Evolutionary conservation across 768 basidiomycete species (phyloP).

Genomic region (Tephrocybe sp.): DNA sequence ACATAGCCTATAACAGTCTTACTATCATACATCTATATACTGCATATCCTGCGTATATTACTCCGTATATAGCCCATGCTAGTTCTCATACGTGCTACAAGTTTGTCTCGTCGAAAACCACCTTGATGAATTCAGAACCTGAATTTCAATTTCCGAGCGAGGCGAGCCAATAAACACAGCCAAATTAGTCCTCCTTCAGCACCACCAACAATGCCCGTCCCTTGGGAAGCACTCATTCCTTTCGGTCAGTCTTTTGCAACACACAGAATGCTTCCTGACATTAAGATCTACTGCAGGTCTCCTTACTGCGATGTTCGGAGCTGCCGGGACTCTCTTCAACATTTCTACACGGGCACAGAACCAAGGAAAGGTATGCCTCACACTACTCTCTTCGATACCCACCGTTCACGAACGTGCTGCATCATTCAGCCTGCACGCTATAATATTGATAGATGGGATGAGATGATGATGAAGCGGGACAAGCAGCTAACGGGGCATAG

Average conservation of each 20-base stretch:
- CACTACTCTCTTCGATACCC: not conserved
- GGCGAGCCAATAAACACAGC: slow-evolving; percentile 8
- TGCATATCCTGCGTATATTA: too few species aligned
- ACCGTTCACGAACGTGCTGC: not conserved
- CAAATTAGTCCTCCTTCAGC: slow-evolving; percentile 13
- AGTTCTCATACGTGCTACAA: too few species aligned
- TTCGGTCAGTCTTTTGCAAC: slow-evolving; percentile 56
- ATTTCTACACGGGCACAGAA: slow-evolving; percentile 78
- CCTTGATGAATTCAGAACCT: not conserved
- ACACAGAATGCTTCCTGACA: not conserved
- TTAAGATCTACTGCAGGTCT: slow-evolving; percentile 49
- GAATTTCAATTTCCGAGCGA: not conserved
- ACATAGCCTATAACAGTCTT: too few species aligned
- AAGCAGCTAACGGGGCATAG: slow-evolving; percentile 79
- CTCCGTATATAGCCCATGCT: too few species aligned
- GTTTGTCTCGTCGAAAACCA: not conserved
- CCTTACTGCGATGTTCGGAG: slow-evolving; percentile 84
- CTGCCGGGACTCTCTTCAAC: slow-evolving; percentile 84
- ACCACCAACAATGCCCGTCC: slow-evolving; percentile 78
- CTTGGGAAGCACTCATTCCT: slow-evolving; percentile 96
- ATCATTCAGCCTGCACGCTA: slow-evolving; percentile 72
- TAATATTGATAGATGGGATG: slow-evolving; percentile 85
- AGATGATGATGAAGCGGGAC: slow-evolving; percentile 96
- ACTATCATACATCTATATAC: too few species aligned
- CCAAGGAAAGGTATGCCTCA: slow-evolving; percentile 73